A percentile compares a stretch with the other conserved stretches of the same genome.
Conservation (phyloP, 768 basidiomycete genomes). For the Tricholoma flavovirens region DNA sequence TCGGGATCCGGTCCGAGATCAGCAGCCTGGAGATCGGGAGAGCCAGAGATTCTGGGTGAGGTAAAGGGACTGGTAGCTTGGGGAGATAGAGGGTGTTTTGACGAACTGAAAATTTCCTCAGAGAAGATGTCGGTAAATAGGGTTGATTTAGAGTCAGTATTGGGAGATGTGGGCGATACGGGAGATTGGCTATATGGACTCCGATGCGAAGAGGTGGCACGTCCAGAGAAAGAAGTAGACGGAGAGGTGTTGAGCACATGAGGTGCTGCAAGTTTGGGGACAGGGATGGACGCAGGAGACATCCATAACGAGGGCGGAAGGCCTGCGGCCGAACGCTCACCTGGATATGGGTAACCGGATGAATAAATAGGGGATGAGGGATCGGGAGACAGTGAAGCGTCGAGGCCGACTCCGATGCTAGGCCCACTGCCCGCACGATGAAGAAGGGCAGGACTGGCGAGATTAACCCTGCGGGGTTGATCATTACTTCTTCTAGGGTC, state of each 20-base stretch:
- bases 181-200: conserved; percentile 27
- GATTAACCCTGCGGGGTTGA: conserved; percentile 4
- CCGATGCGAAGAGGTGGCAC: conserved; percentile 26
- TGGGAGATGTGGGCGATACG: conserved; percentile 40
- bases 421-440: conserved; percentile 10
- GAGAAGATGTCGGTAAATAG: conserved; percentile 66
- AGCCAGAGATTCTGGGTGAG: conserved; percentile 62
- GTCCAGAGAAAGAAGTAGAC: conserved; percentile 31
- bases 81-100: conserved; percentile 32
- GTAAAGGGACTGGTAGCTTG: conserved; percentile 50
- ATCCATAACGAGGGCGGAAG: conserved; percentile 82
- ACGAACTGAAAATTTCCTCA: conserved; percentile 55
- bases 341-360: conserved; percentile 25
- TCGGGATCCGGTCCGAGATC: conserved; percentile 50
- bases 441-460: conserved; percentile 5
- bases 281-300: conserved; percentile 57
- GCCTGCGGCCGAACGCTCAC: conserved; percentile 47
- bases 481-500: conserved; percentile 7
- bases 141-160: conserved; percentile 52
- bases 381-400: conserved; percentile 4
- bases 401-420: conserved; percentile 4
- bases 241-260: conserved; percentile 31
- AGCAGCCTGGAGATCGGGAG: conserved; percentile 54
- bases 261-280: conserved; percentile 37
- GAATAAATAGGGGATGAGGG: conserved; percentile 12